Evolutionary conservation across 805 yeast genomes (phyloP).

Genomic region (Lipomyces yamanashiensis): DNA sequence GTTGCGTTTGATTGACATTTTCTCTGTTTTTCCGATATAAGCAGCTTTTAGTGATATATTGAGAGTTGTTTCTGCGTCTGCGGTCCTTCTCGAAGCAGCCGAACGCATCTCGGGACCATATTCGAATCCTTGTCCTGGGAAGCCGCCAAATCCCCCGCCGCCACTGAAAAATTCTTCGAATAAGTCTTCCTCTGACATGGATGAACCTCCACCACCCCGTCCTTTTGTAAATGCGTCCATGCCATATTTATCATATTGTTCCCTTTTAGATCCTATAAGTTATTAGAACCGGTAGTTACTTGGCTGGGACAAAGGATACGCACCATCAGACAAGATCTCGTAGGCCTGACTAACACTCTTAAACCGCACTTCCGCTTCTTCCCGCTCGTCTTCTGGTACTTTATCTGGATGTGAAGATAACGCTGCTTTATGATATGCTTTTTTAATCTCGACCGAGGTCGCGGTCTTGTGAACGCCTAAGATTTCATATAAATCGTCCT

Average conservation of each 20-base stretch:
- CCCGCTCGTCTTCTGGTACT: slow-evolving; percentile 66
- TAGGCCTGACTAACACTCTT: slow-evolving; percentile 87
- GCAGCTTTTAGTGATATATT: slow-evolving; percentile 72
- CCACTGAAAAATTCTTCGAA: slow-evolving; percentile 64
- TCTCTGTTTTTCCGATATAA: slow-evolving; percentile 79
- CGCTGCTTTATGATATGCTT: slow-evolving; percentile 85
- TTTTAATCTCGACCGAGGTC: slow-evolving; percentile 70
- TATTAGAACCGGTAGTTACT: not conserved
- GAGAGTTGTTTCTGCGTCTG: slow-evolving; percentile 69
- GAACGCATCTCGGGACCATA: slow-evolving; percentile 31
- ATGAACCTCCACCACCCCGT: slow-evolving; percentile 49
- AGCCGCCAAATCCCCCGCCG: slow-evolving; percentile 37
- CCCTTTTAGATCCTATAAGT: slow-evolving; percentile 38
- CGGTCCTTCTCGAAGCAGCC: slow-evolving; percentile 51
- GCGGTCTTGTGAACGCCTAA: slow-evolving; percentile 73
- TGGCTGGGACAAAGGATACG: slow-evolving; percentile 4
- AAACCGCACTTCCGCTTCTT: slow-evolving; percentile 77
- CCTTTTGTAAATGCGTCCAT: slow-evolving; percentile 42
- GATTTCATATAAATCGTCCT: slow-evolving; percentile 64
- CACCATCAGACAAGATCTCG: slow-evolving; percentile 73
- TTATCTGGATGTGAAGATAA: slow-evolving; percentile 89
- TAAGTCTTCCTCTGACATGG: slow-evolving; percentile 56
- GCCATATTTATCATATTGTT: slow-evolving; percentile 47
- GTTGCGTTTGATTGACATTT: slow-evolving; percentile 72
- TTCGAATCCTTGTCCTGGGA: slow-evolving; percentile 21